Base-by-base conservation (phyloP, 2,329 filamentous ascomycete genomes). In the Alternaria novae-zelandiae region DNA sequence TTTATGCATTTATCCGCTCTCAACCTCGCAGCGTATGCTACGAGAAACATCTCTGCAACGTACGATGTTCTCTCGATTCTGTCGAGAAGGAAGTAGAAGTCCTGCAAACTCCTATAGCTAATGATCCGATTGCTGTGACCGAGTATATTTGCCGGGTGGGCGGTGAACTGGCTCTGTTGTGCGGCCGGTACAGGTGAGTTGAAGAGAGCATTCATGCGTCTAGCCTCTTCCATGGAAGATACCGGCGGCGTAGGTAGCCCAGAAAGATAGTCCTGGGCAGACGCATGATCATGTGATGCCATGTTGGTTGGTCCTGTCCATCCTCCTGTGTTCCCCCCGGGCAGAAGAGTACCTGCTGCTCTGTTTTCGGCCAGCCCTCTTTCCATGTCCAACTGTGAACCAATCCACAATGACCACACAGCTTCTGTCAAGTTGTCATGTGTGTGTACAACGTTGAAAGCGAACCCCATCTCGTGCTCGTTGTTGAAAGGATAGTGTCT, bases 21-120 rank as follows among this genome's bases (percentile, higher is more conserved):
- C 3, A 77, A 57, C 23, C 67, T 71, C 50, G 74, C 71, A 13
- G 73, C 76, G 58, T 41, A 53, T 21, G 49, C 5, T 13, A 36
- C 30, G 28, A 53, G 13, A 15, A 53, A 53, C 5, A 66, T 32
- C 13, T 67, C 70, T 20, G 68, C 66, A 4, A 67, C 65, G n/a
- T 59, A 65, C 10, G 66, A 70, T 13, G 61, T 68, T 4, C 66
- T 59, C 56, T 71, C 73, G 21, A 76, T 72, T 41, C 56, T 62
- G 60, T 77, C 73, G 15, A 75, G 69, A 12, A 76, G 65, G 15
- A 63, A 54, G 63, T 75, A 76, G 47, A 76, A 71, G n/a, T 72
- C 66, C 57, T 70, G 65, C 47, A 74, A 59, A 12, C 67, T 70
- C 46, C 68, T 70, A 58, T 69, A 74, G 58, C 69, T 72, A 2